phyloP scores from a whole-genome alignment of 768 basidiomycete genomes.

The Crepidotus variabilis region DNA sequence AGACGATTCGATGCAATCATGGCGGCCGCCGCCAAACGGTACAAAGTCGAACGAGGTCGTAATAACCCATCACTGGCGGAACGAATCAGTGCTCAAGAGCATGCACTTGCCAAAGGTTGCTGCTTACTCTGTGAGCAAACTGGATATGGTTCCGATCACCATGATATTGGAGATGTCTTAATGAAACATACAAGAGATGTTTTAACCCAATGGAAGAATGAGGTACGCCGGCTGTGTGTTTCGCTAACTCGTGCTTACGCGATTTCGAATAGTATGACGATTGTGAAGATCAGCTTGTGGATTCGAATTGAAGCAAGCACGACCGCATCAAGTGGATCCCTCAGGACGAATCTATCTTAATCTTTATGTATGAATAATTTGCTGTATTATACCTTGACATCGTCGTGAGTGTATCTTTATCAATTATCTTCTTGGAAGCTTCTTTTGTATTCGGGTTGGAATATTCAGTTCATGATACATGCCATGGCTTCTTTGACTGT shows the following conservation, averaged over 20 bases:
- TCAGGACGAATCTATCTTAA: too few species aligned
- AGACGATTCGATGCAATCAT: conserved; percentile 33
- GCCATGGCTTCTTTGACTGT: too few species aligned
- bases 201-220: conserved; percentile 38
- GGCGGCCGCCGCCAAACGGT: conserved; percentile 31
- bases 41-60: conserved; percentile 35
- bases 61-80: conserved; percentile 28
- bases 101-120: conserved; percentile 34
- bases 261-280: conserved; percentile 18
- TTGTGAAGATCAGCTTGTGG: conserved; percentile 23
- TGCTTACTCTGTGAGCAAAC: conserved; percentile 46
- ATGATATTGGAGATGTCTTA: conserved; percentile 36
- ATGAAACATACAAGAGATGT: conserved; percentile 32
- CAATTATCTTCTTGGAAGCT: background rate
- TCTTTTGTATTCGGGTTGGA: too few species aligned
- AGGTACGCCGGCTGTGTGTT: conserved; percentile 21
- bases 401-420: background rate
- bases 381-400: background rate
- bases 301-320: conserved; percentile 12
- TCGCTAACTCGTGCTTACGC: background rate
- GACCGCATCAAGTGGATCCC: too few species aligned
- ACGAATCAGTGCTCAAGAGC: conserved; percentile 33
- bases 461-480: too few species aligned
- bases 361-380: background rate
- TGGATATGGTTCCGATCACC: conserved; percentile 37